These are phyloP conservation scores for Madurella fahalii DNA, from an alignment of 2,329 filamentous ascomycete species.

Conservation along the genomic window DNA sequence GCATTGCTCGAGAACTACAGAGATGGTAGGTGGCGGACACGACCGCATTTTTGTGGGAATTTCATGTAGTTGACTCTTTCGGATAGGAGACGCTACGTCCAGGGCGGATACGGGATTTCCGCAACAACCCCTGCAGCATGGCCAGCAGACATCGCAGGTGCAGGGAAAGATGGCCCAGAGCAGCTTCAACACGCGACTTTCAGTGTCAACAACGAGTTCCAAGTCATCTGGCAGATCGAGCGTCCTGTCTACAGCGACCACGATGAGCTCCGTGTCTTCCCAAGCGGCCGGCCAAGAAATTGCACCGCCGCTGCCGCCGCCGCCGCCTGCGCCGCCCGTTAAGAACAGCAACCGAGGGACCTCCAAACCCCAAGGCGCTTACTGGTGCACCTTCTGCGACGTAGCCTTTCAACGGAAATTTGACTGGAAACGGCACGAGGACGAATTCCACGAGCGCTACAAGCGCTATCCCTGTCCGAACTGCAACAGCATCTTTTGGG, in stretches of 20 bases:
- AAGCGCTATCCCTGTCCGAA: slow-evolving; percentile 65
- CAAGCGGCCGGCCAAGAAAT: slow-evolving; percentile 21
- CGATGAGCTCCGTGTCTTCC: slow-evolving; percentile 31
- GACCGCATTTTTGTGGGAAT: background rate
- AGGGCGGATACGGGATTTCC: slow-evolving; percentile 12
- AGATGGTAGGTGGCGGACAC: slow-evolving; percentile 11
- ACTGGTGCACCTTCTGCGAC: slow-evolving; percentile 57
- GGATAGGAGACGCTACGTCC: background rate
- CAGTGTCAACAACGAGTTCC: slow-evolving; percentile 45
- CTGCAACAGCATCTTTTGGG: slow-evolving; percentile 65
- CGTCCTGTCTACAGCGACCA: slow-evolving; percentile 39
- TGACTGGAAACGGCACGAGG: slow-evolving; percentile 67
- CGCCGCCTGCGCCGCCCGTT: slow-evolving; percentile 38
- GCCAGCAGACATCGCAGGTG: background rate
- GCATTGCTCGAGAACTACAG: slow-evolving; percentile 32
- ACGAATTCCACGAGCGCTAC: slow-evolving; percentile 65
- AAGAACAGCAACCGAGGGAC: slow-evolving; percentile 31
- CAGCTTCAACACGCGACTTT: slow-evolving; percentile 21
- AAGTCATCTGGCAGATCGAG: slow-evolving; percentile 46
- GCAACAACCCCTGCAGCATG: slow-evolving; percentile 13
- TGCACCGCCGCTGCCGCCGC: slow-evolving; percentile 12
- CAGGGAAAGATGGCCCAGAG: slow-evolving; percentile 12
- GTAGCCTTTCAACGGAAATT: slow-evolving; percentile 65
- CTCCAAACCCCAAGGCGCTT: slow-evolving; percentile 42
- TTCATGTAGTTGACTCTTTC: background rate